phyloP scores from a whole-genome alignment of 495 filamentous ascomycete species.

The Lasiosphaeria ovina region DNA sequence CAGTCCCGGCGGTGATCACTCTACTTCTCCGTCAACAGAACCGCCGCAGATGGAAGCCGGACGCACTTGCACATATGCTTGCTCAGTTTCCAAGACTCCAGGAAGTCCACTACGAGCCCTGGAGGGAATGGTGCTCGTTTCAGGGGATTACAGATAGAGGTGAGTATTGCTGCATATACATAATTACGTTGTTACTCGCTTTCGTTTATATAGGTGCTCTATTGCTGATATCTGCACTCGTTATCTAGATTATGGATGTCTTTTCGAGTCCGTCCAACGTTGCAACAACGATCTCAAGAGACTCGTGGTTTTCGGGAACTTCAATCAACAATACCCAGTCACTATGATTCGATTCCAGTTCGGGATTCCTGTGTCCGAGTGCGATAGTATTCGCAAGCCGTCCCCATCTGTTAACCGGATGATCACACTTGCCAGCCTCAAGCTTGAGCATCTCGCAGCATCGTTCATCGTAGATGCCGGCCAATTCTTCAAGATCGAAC shows the following conservation, averaged over 20 bases:
- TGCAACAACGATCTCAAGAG: conserved; percentile 24
- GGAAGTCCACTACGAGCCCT: conserved; percentile 36
- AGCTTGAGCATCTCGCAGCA: conserved; percentile 38
- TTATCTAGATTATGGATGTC: conserved; percentile 18
- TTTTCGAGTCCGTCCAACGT: conserved; percentile 30
- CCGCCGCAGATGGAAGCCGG: conserved; percentile 34
- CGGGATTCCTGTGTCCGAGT: conserved; percentile 12
- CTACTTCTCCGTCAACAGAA: conserved; percentile 36
- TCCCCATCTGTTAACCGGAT: conserved; percentile 24
- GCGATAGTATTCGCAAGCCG: conserved; percentile 23
- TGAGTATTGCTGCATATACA: conserved; percentile 18
- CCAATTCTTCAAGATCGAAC: conserved; percentile 33
- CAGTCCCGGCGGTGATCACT: conserved; percentile 30
- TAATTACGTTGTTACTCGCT: conserved; percentile 7
- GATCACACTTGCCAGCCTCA: conserved; percentile 31
- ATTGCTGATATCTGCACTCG: conserved; percentile 15
- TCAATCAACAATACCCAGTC: conserved; percentile 28
- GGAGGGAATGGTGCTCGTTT: conserved; percentile 29
- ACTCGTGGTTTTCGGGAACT: conserved; percentile 36
- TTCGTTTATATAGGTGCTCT: conserved; percentile 7
- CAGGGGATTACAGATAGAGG: conserved; percentile 25
- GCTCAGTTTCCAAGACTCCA: conserved; percentile 32
- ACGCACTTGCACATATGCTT: conserved; percentile 32
- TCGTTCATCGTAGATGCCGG: conserved; percentile 39
- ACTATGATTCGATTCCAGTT: conserved; percentile 21